Conservation (phyloP, 257 asterid genomes). For the Paraleonurus japonicus region DNA sequence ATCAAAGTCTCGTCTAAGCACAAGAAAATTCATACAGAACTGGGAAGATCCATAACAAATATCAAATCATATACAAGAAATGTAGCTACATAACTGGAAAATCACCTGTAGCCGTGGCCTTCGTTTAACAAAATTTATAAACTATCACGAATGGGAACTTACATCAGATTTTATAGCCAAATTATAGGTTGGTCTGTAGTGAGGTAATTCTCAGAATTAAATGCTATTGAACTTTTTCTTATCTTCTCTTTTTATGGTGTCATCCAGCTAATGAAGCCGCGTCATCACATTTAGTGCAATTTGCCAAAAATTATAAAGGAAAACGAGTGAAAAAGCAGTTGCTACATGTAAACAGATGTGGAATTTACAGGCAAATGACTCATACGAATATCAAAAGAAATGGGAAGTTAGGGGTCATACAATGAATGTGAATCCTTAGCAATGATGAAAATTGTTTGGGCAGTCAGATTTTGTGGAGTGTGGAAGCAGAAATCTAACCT, state of each 20-base stretch:
- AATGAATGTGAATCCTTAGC: conserved; percentile 9
- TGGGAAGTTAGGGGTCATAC: neutral
- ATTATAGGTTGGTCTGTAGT: neutral
- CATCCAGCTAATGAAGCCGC: conserved; percentile 3
- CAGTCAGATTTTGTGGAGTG: neutral
- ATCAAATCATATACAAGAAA: conserved; percentile 15
- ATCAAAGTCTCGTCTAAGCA: conserved; percentile 28
- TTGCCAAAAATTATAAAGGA: neutral
- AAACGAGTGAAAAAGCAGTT: conserved; percentile 9
- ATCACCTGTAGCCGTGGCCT: conserved; percentile 7
- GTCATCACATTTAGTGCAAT: conserved; percentile 14
- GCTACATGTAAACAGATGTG: conserved; percentile 5
- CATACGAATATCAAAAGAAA: conserved; percentile 9
- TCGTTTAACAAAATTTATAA: conserved; percentile 6
- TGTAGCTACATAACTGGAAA: conserved; percentile 8
- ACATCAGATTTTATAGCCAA: conserved; percentile 20
- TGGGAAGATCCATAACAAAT: neutral
- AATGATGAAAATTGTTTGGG: conserved; percentile 8
- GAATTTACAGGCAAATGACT: neutral
- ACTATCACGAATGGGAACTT: conserved; percentile 4
- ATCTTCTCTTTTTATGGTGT: neutral
- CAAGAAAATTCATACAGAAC: conserved; percentile 2
- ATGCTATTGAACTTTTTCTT: neutral
- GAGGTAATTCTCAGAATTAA: conserved; percentile 3
- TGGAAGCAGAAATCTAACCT: conserved; percentile 12